Evolutionary conservation across 1,284 basidiomycete species (phyloP).

Genomic region (Moniliophthora roreri): DNA sequence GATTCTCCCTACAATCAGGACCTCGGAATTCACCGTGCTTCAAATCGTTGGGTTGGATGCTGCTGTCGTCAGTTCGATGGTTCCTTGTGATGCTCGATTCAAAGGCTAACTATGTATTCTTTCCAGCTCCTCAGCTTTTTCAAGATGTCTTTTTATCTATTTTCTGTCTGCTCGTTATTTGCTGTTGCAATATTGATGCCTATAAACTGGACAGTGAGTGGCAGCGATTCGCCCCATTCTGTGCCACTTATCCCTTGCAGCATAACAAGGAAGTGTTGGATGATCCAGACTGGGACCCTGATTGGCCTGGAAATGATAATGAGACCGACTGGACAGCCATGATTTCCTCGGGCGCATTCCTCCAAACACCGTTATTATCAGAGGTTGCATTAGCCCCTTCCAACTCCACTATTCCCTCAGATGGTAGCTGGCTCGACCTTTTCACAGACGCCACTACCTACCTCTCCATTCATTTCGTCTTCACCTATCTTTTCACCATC

Average conservation of each 20-base stretch:
- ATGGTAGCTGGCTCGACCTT: constrained; percentile 76
- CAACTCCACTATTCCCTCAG: constrained; percentile 33
- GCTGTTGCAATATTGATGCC: constrained; percentile 85
- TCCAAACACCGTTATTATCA: constrained; percentile 10
- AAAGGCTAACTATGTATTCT: constrained; percentile 2
- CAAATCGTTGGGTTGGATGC: constrained; percentile 97
- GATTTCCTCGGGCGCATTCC: constrained; percentile 13
- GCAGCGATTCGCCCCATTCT: constrained; percentile 2
- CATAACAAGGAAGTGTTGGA: constrained; percentile 70
- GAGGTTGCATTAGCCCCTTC: constrained; percentile 20
- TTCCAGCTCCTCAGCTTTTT: constrained; percentile 88
- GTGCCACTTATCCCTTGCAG: constrained; percentile 19
- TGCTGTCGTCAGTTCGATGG: constrained; percentile 61
- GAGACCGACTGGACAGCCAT: constrained; percentile 33
- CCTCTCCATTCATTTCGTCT: constrained; percentile 84
- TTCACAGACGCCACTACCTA: constrained; percentile 86
- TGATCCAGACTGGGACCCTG: constrained; percentile 55
- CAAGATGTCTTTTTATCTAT: constrained; percentile 92
- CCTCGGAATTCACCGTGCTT: constrained; percentile 91
- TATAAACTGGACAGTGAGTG: constrained; percentile 79
- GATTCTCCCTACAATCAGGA: constrained; percentile 90
- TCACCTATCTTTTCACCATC: constrained; percentile 91
- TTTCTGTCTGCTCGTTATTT: constrained; percentile 82
- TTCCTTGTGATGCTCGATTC: neutral
- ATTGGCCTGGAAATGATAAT: constrained; percentile 41